phyloP scores from a whole-genome alignment of 768 basidiomycete genomes.

The Suillus tomentosus region DNA sequence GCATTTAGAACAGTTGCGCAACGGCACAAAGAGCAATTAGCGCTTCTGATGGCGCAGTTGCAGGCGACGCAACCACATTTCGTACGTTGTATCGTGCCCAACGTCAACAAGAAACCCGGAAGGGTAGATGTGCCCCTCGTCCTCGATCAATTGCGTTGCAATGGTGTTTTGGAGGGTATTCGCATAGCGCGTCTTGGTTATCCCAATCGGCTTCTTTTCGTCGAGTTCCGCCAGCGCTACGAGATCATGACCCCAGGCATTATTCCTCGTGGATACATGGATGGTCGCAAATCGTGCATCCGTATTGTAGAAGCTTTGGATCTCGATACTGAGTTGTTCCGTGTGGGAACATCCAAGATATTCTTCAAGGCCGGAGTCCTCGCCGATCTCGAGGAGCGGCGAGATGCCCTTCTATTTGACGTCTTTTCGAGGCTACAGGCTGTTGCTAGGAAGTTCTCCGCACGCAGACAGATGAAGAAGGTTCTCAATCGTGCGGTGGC shows the following conservation, averaged over 20 bases:
- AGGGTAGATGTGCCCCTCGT: conserved; percentile 93
- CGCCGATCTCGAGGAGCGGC: conserved; percentile 91
- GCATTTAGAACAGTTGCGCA: conserved; percentile 96
- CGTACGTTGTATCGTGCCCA: conserved; percentile 97
- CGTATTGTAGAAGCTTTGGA: conserved; percentile 90
- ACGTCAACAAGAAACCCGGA: conserved; percentile 86
- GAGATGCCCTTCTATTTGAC: conserved; percentile 86
- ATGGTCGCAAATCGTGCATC: conserved; percentile 91
- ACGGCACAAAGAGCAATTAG: conserved; percentile 93
- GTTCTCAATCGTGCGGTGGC: conserved; percentile 90
- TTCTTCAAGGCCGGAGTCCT: conserved; percentile 99
- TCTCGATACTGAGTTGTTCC: conserved; percentile 81
- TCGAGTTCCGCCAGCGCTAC: conserved; percentile 96
- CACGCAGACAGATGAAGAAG: conserved; percentile 91
- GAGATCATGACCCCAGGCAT: conserved; percentile 94
- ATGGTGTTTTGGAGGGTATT: conserved; percentile 98
- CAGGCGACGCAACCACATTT: conserved; percentile 97
- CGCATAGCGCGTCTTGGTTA: conserved; percentile 97
- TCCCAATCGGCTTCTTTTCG: conserved; percentile 94
- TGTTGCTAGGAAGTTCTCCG: conserved; percentile 79
- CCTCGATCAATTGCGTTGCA: conserved; percentile 94
- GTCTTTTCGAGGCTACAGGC: conserved; percentile 90
- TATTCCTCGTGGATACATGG: conserved; percentile 95
- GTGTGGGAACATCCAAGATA: conserved; percentile 94
- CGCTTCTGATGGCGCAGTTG: conserved; percentile 88